Evolutionary conservation across 2,329 filamentous ascomycete genomes (phyloP), one percentile per base, ranked within the genome.

Genomic region (Fusarium secorum): DNA sequence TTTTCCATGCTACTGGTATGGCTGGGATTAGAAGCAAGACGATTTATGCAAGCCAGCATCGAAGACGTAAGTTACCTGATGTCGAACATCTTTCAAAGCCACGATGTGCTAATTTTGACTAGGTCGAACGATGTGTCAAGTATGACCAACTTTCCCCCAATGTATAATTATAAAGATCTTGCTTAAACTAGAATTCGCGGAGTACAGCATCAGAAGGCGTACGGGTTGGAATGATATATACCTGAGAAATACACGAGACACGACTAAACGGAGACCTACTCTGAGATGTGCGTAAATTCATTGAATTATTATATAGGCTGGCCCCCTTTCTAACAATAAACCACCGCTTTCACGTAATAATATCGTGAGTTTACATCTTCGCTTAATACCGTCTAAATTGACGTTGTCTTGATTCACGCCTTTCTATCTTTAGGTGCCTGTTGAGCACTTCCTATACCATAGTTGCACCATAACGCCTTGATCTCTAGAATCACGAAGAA

Each of bases 121-220:
- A 93, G 90, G 93, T 95, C 36, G 94, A 97, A 81, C 87, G 89
- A 77, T 97, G 93, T 79, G 95, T 98, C 76, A 96, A 95, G 79
- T 97, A 95, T 74, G 94, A 98, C 81, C 87, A 93, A 70, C 83
- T 98, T 66, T 93, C 93, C 52, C 94, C 94, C 5, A 97, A 97
- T 83, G 90, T 97, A 71, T 97, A 83, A 78, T 70, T 53, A 52
- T 53, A n/a, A 66, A 65, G 38, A 51, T 52, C 52, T 44, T 71
- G 32, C 55, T 48, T 61, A 44, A 52, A 66, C 26, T 45, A 45
- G 46, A 26, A 52, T 44, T 38, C 26, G 18, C 30, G 26, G 60
- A 48, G 33, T n/a, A 60, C 30, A 63, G 53, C 66, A 67, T 67
- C 32, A 30, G n/a, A 11, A n/a, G 70, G 74, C 74, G 74, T 62